Evolutionary conservation across 2,329 filamentous ascomycete genomes (phyloP).

Genomic region (Daldinia sp.): DNA sequence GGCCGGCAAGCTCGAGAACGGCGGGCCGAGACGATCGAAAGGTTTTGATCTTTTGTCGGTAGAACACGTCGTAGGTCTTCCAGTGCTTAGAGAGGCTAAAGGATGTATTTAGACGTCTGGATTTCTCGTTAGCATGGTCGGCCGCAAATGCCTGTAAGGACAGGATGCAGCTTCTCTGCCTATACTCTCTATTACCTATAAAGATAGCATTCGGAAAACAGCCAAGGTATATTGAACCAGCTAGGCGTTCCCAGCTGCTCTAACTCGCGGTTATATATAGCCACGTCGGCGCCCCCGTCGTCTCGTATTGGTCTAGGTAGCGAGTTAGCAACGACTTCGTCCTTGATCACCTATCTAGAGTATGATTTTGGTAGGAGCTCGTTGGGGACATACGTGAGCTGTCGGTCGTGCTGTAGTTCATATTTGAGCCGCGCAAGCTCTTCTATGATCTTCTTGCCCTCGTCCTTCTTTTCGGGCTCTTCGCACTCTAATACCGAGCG

Average conservation of each 20-base stretch:
- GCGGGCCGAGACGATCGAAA: slow-evolving; percentile 92
- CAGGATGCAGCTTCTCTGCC: neutral
- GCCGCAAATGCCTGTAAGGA: neutral
- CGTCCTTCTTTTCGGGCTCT: slow-evolving; percentile 71
- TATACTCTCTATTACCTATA: slow-evolving; percentile 66
- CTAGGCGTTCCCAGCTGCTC: slow-evolving; percentile 74
- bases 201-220: slow-evolving; percentile 93
- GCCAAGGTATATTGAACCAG: slow-evolving; percentile 89
- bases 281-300: slow-evolving; percentile 79
- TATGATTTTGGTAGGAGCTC: neutral
- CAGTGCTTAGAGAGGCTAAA: slow-evolving; percentile 83
- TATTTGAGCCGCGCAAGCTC: slow-evolving; percentile 87
- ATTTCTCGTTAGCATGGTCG: slow-evolving; percentile 10
- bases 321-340: neutral
- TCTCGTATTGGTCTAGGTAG: slow-evolving; percentile 71
- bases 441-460: slow-evolving; percentile 87
- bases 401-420: slow-evolving; percentile 88
- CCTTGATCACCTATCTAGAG: neutral
- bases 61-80: slow-evolving; percentile 90
- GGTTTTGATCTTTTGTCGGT: slow-evolving; percentile 87
- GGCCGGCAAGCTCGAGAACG: slow-evolving; percentile 80
- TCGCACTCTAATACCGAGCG: slow-evolving; percentile 68
- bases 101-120: slow-evolving; percentile 76
- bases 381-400: slow-evolving; percentile 67
- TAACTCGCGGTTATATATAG: slow-evolving; percentile 86